Percentiles rank a stretch among this genome's conserved stretches.
Conservation (phyloP, 163 green algal genomes). For the Scenedesmus sp. region DNA sequence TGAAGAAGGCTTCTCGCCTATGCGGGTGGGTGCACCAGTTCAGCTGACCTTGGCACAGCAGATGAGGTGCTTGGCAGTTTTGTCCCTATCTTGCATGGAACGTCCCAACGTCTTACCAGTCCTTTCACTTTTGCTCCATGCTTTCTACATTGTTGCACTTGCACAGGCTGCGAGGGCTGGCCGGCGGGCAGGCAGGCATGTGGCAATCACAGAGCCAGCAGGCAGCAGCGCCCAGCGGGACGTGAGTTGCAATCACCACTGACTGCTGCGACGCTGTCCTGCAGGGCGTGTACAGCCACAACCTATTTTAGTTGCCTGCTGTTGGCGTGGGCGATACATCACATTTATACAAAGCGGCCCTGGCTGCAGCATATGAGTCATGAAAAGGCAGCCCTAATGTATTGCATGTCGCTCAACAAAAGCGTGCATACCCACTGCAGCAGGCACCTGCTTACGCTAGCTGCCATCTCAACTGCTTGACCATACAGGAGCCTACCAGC, state of each 20-base stretch:
- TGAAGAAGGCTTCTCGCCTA: slow-evolving; percentile 16
- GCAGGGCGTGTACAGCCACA: background rate
- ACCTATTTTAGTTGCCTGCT: background rate
- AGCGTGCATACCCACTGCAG: too few relatives aligned
- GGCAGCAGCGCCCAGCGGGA: background rate
- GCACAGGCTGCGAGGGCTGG: slow-evolving; percentile 37
- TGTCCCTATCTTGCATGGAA: too few relatives aligned
- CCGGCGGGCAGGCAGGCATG: slow-evolving; percentile 30
- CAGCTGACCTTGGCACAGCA: background rate
- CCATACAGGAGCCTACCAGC: background rate
- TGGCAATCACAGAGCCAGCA: slow-evolving; percentile 33
- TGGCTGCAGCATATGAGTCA: too few relatives aligned
- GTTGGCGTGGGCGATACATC: too few relatives aligned
- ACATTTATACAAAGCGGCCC: too few relatives aligned
- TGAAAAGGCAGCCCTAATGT: too few relatives aligned
- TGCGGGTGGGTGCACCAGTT: background rate
- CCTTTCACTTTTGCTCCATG: too few relatives aligned
- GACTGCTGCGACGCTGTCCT: background rate
- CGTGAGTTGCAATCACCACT: background rate
- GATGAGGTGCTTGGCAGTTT: background rate
- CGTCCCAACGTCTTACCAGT: too few relatives aligned
- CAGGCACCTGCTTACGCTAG: background rate
- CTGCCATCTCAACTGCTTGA: background rate
- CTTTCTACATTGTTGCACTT: background rate
- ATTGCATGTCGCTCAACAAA: too few relatives aligned